phyloP scores from a whole-genome alignment of 1,139 yeast species.

The Scheffersomyces parashehatae region DNA sequence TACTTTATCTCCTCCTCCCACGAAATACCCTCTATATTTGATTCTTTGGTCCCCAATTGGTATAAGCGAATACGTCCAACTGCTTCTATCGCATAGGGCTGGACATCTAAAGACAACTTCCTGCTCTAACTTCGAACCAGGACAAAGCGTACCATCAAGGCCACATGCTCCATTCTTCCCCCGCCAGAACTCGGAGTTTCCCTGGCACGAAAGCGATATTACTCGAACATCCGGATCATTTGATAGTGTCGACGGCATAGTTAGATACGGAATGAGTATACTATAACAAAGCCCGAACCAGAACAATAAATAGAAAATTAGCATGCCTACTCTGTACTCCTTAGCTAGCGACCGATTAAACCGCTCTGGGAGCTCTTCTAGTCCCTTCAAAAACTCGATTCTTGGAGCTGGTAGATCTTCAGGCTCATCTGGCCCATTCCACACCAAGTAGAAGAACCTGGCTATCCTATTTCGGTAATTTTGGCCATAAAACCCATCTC shows the following conservation, averaged over 20 bases:
- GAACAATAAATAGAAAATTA: slow-evolving; percentile 37
- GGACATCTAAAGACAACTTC: slow-evolving; percentile 78
- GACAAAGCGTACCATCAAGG: slow-evolving; percentile 62
- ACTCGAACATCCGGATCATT: slow-evolving; percentile 10
- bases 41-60: slow-evolving; percentile 71
- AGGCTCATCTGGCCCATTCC: slow-evolving; percentile 57
- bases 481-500: too few species aligned
- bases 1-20: slow-evolving; percentile 65
- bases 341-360: slow-evolving; percentile 30
- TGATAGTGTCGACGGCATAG: slow-evolving; percentile 30
- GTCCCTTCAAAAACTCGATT: slow-evolving; percentile 20
- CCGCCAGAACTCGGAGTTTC: slow-evolving; percentile 52
- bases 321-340: slow-evolving; percentile 24
- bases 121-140: slow-evolving; percentile 33
- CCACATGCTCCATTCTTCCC: slow-evolving; percentile 84
- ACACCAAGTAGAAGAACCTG: slow-evolving; percentile 16
- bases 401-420: slow-evolving; percentile 49
- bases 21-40: slow-evolving; percentile 69
- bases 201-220: slow-evolving; percentile 19
- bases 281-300: slow-evolving; percentile 35
- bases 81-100: slow-evolving; percentile 78
- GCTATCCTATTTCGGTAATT: too few species aligned
- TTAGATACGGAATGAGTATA: slow-evolving; percentile 40
- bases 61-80: slow-evolving; percentile 75
- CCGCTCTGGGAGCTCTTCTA: slow-evolving; percentile 48